Evolutionary conservation across 2,329 filamentous ascomycete species (phyloP).

Genomic region (Plectosphaerella sp.): DNA sequence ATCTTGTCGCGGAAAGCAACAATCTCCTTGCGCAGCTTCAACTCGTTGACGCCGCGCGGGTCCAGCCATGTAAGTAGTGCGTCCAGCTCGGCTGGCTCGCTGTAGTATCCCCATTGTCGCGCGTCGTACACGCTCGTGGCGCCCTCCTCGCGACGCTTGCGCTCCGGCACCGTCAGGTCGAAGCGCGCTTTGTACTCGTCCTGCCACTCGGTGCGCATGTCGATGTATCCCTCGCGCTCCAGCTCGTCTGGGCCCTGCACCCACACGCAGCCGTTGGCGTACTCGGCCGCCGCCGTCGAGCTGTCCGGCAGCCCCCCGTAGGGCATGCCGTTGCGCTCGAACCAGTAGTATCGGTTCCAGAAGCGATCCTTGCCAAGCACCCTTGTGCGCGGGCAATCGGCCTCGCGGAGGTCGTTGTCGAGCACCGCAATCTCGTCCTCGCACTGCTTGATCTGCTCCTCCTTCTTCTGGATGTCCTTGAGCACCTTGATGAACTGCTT

Average conservation of each 20-base stretch:
- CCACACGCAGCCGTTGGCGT: slow-evolving; percentile 94
- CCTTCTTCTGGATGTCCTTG: slow-evolving; percentile 85
- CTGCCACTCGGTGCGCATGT: slow-evolving; percentile 66
- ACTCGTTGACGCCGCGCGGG: slow-evolving; percentile 77
- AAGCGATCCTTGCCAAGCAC: slow-evolving; percentile 92
- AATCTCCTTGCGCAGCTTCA: slow-evolving; percentile 84
- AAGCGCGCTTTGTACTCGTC: slow-evolving; percentile 74
- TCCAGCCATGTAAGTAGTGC: slow-evolving; percentile 85
- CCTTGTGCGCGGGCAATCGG: slow-evolving; percentile 85
- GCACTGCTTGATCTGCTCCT: slow-evolving; percentile 71
- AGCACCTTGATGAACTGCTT: slow-evolving; percentile 86
- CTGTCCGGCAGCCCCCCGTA: slow-evolving; percentile 83
- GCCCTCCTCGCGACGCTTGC: slow-evolving; percentile 83
- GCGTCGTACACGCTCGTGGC: slow-evolving; percentile 72
- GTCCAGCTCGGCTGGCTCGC: slow-evolving; percentile 73
- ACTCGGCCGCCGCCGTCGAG: slow-evolving; percentile 80
- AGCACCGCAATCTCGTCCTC: slow-evolving; percentile 82
- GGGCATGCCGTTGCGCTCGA: slow-evolving; percentile 97
- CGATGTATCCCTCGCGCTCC: slow-evolving; percentile 81
- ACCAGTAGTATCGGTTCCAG: slow-evolving; percentile 99
- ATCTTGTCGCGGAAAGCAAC: slow-evolving; percentile 72
- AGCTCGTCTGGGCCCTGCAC: slow-evolving; percentile 91
- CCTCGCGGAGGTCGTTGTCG: slow-evolving; percentile 90
- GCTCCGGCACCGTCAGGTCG: slow-evolving; percentile 77
- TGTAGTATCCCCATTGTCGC: slow-evolving; percentile 86